phyloP scores from a whole-genome alignment of 2,329 filamentous ascomycete genomes.

The Aspergillus jensenii region DNA sequence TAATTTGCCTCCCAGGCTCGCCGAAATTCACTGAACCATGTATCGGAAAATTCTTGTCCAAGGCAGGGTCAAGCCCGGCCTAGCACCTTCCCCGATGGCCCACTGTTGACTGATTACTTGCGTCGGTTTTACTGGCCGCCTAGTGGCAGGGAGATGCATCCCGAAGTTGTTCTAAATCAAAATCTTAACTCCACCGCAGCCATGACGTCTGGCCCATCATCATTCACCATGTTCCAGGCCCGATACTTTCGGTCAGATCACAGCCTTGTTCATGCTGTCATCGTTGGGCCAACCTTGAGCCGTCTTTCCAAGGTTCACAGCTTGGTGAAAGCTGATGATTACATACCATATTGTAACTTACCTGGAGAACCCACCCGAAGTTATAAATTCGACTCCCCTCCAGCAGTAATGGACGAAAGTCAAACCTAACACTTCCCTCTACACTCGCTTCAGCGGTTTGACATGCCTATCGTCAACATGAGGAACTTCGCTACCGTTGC shows the following conservation, averaged over 20 bases:
- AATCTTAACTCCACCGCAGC: slow-evolving; percentile 12
- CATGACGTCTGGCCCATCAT: slow-evolving; percentile 21
- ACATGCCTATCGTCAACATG: slow-evolving; percentile 28
- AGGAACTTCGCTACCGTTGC: slow-evolving; percentile 39
- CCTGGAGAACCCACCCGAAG: slow-evolving; percentile 14
- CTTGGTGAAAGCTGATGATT: slow-evolving; percentile 12
- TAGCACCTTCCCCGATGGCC: slow-evolving; percentile 5
- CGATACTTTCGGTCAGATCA: slow-evolving; percentile 15
- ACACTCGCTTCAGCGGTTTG: slow-evolving; percentile 14
- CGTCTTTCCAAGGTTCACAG: slow-evolving; percentile 17
- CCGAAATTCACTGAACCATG: slow-evolving; percentile 14
- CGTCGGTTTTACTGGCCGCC: slow-evolving; percentile 10
- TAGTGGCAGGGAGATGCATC: slow-evolving; percentile 16
- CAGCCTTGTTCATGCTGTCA: slow-evolving; percentile 13
- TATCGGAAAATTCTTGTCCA: slow-evolving; percentile 12
- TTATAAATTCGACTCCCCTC: slow-evolving; percentile 21
- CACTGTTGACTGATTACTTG: slow-evolving; percentile 17
- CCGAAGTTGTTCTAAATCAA: slow-evolving; percentile 2
- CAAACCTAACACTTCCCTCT: not conserved
- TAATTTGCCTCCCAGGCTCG: slow-evolving; percentile 14
- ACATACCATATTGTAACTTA: not conserved
- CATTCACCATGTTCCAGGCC: slow-evolving; percentile 12
- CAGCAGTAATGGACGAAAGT: not conserved
- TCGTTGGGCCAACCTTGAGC: slow-evolving; percentile 14
- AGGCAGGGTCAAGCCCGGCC: slow-evolving; percentile 4